Conservation (phyloP, 495 filamentous ascomycete genomes). For the Rhypophila decipiens region DNA sequence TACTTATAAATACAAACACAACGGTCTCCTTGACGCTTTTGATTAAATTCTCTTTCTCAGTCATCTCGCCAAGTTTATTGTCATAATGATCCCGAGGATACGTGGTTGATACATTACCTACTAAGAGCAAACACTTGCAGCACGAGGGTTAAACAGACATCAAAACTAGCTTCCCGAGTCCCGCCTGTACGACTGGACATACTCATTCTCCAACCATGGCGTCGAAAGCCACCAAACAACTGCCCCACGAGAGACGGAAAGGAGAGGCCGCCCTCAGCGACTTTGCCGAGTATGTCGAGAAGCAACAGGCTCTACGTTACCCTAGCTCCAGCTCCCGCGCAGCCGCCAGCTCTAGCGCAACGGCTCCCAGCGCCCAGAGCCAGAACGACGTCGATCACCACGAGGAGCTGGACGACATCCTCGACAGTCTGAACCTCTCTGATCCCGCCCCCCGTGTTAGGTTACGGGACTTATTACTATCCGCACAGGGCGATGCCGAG, state of each 20-base stretch:
- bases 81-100: constrained; percentile 15
- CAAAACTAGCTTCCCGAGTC: too few relatives aligned
- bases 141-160: too few relatives aligned
- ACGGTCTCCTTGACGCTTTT: too few relatives aligned
- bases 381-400: constrained; percentile 54
- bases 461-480: constrained; percentile 72
- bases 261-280: constrained; percentile 90
- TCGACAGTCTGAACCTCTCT: constrained; percentile 76
- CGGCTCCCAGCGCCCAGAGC: constrained; percentile 51
- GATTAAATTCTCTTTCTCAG: too few relatives aligned
- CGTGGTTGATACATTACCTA: not conserved
- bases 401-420: constrained; percentile 82
- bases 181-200: too few relatives aligned
- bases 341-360: constrained; percentile 41
- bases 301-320: constrained; percentile 70
- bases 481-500: constrained; percentile 50
- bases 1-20: too few relatives aligned
- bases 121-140: too few relatives aligned
- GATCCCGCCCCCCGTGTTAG: constrained; percentile 63
- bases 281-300: constrained; percentile 95
- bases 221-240: constrained; percentile 51
- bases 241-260: constrained; percentile 70
- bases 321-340: constrained; percentile 30
- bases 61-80: too few relatives aligned
- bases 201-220: constrained; percentile 53